These are phyloP conservation scores for Pleurotus tuber-regium DNA, from an alignment of 768 basidiomycete species.

Conservation along the genomic window DNA sequence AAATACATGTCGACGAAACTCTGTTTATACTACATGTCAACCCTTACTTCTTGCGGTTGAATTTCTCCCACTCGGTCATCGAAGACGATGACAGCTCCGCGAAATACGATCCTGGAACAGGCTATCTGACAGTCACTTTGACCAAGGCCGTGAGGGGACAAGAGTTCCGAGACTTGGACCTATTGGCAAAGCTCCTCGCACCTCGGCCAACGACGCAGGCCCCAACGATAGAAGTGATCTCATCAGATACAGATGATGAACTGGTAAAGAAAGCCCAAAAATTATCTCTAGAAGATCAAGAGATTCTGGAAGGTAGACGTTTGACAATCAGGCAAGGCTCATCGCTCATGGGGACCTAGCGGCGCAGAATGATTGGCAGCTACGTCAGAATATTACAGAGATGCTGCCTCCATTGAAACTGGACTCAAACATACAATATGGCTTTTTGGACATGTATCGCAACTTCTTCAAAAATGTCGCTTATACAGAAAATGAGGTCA, in stretches of 20 bases:
- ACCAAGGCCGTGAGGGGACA: conserved; percentile 67
- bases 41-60: conserved; percentile 81
- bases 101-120: conserved; percentile 72
- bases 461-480: conserved; percentile 73
- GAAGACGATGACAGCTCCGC: conserved; percentile 74
- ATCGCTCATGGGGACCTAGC: no score
- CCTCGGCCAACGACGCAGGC: conserved; percentile 45
- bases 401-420: conserved; percentile 35
- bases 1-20: conserved; percentile 72
- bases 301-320: conserved; percentile 60
- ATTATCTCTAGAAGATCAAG: conserved; percentile 45
- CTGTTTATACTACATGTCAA: conserved; percentile 74
- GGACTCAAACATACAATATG: conserved; percentile 54
- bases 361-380: conserved; percentile 74
- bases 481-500: conserved; percentile 80
- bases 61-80: conserved; percentile 63
- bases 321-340: no score
- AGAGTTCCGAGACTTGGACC: conserved; percentile 73
- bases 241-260: conserved; percentile 24
- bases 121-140: conserved; percentile 72
- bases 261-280: not conserved
- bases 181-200: conserved; percentile 74
- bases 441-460: conserved; percentile 72
- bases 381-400: conserved; percentile 61
- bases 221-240: conserved; percentile 59